These are phyloP conservation scores for Populus pruinosa DNA, from an alignment of 345 rosid genomes.

Conservation along the genomic window DNA sequence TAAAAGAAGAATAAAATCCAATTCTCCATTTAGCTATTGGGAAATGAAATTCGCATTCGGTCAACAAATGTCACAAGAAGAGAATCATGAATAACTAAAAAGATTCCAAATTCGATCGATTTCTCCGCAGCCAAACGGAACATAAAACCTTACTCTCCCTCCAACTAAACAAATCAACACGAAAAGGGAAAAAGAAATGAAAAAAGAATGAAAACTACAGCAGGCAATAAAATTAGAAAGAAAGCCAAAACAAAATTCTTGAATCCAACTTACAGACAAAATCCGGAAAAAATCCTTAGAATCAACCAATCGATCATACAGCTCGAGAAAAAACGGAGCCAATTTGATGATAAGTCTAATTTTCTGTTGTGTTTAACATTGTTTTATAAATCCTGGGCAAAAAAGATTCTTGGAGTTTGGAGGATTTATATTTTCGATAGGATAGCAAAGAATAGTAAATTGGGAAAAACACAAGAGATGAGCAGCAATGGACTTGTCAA, in stretches of 20 bases:
- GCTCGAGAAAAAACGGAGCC: not conserved
- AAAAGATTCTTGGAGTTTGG: not conserved
- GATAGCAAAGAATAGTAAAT: not conserved
- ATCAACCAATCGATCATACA: not conserved
- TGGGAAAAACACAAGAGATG: not conserved
- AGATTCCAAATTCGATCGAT: not conserved
- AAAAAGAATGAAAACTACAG: not conserved
- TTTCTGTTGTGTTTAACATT: not conserved
- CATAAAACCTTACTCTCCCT: not conserved
- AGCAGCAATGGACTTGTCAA: not conserved
- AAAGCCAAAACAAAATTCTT: not conserved
- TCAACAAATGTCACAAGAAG: not conserved
- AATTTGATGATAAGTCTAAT: not conserved
- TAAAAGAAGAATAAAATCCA: not conserved
- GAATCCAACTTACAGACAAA: constrained; percentile 28
- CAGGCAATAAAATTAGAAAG: not conserved
- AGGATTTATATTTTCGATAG: not conserved
- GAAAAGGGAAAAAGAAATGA: too few species aligned
- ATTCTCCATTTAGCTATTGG: not conserved
- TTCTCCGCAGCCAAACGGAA: not conserved
- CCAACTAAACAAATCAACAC: not conserved
- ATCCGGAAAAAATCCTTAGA: not conserved
- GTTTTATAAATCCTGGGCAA: not conserved
- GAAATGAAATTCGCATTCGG: not conserved
- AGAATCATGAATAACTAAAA: not conserved